phyloP scores from a whole-genome alignment of 768 basidiomycete genomes.

The Amanita muscaria region DNA sequence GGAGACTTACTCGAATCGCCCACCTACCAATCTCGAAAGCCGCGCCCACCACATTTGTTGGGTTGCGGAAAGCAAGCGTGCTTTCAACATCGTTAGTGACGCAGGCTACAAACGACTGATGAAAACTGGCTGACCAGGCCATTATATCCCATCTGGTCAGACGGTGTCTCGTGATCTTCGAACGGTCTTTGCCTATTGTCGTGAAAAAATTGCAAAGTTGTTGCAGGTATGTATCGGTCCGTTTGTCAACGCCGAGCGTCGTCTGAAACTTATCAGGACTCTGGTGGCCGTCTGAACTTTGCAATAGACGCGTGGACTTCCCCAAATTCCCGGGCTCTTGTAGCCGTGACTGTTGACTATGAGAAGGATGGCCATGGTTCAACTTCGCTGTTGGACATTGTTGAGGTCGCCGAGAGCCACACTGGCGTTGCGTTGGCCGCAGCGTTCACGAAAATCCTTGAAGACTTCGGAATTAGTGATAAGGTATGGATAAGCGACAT shows the following conservation, averaged over 20 bases:
- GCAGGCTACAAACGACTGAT: not conserved
- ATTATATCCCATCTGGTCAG: not conserved
- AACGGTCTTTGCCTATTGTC: not conserved
- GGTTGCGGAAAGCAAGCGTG: not conserved
- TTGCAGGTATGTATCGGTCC: not conserved
- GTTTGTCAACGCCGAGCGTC: no score
- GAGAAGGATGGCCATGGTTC: not conserved
- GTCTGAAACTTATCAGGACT: no score
- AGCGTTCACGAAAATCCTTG: no score
- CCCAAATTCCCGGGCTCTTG: constrained; percentile 9
- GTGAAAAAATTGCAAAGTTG: not conserved
- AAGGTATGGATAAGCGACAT: no score
- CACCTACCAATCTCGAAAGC: not conserved
- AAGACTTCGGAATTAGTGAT: not conserved
- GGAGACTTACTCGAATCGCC: not conserved
- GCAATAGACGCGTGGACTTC: constrained; percentile 11
- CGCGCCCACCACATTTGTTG: not conserved
- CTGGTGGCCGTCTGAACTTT: not conserved
- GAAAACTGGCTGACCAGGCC: no score
- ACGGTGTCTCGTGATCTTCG: not conserved
- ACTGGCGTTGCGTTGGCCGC: no score
- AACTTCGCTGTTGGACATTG: not conserved
- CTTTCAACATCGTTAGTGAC: not conserved
- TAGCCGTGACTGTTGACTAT: constrained; percentile 8
- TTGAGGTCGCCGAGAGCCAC: no score